Percentiles rank a stretch among this genome's conserved stretches.
Conservation (phyloP, 257 asterid genomes). For the Paulownia fortunei region DNA sequence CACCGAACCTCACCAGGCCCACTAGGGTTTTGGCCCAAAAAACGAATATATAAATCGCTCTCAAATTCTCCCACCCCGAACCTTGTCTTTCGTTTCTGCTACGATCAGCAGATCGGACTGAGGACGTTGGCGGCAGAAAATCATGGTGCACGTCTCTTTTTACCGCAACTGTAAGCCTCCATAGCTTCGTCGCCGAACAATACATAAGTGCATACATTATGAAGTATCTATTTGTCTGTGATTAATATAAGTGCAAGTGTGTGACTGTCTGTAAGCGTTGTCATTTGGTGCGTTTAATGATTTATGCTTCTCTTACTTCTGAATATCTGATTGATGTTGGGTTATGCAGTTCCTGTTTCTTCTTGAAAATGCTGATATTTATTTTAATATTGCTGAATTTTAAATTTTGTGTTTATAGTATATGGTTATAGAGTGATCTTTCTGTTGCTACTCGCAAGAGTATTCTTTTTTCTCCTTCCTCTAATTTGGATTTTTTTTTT, state of each 20-base stretch:
- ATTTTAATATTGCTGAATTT: not conserved
- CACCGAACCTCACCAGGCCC: not conserved
- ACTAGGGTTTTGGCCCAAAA: slow-evolving; percentile 36
- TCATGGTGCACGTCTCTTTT: slow-evolving; percentile 53
- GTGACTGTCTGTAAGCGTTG: not conserved
- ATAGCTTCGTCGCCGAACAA: not conserved
- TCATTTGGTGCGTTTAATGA: not conserved
- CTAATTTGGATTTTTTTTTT: too few species aligned
- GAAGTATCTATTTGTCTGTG: not conserved
- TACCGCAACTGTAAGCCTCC: slow-evolving; percentile 51
- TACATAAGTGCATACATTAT: not conserved
- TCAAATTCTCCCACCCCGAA: not conserved
- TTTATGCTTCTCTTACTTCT: not conserved
- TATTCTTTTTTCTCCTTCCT: too few species aligned
- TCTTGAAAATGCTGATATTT: not conserved
- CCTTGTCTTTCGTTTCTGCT: slow-evolving; percentile 8
- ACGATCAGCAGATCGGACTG: slow-evolving; percentile 36
- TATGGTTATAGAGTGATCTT: not conserved
- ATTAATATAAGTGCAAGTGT: not conserved
- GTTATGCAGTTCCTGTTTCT: not conserved
- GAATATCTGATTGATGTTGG: not conserved
- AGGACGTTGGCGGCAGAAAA: slow-evolving; percentile 29
- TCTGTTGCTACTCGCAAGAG: not conserved
- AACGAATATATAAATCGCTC: not conserved
- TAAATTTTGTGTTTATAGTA: not conserved